Percentiles rank a stretch among this genome's conserved stretches.
These are phyloP conservation scores for Salix brachista DNA, from an alignment of 345 rosid genomes.

Conservation along the genomic window DNA sequence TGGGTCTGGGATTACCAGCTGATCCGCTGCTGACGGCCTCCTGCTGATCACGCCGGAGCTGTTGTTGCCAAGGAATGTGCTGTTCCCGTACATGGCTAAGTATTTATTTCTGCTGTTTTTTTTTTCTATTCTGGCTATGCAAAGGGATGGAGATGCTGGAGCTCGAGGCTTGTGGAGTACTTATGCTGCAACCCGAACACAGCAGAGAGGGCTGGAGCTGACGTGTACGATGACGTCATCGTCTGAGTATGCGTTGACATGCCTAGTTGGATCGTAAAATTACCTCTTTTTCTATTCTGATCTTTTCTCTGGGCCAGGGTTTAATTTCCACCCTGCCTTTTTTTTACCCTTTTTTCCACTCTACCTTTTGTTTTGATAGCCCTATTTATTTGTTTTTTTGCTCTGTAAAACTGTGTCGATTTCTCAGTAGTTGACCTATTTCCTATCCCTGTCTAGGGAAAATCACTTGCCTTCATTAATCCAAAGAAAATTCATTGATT, in stretches of 20 bases:
- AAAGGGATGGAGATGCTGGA: not conserved
- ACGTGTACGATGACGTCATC: slow-evolving; percentile 39
- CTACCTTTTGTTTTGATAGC: not conserved
- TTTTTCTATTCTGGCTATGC: not conserved
- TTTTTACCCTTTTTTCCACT: not conserved
- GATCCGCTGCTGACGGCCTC: slow-evolving; percentile 11
- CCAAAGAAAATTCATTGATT: too few species aligned
- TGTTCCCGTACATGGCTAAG: not conserved
- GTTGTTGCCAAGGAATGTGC: too few species aligned
- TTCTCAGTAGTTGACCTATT: too few species aligned
- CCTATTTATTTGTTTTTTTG: not conserved
- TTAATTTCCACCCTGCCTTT: too few species aligned
- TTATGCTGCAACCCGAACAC: not conserved
- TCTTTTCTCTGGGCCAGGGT: not conserved
- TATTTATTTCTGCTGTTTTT: not conserved
- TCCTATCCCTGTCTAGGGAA: too few species aligned
- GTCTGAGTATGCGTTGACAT: slow-evolving; percentile 41
- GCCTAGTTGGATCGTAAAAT: not conserved
- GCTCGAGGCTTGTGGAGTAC: not conserved
- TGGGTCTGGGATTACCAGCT: slow-evolving; percentile 23
- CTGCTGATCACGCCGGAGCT: too few species aligned
- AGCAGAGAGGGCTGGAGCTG: slow-evolving; percentile 14
- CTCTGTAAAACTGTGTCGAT: too few species aligned
- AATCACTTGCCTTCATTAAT: too few species aligned
- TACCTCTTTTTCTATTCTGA: not conserved